Base-by-base conservation (phyloP, 2,329 filamentous ascomycete genomes). In the Xylaria sp. region DNA sequence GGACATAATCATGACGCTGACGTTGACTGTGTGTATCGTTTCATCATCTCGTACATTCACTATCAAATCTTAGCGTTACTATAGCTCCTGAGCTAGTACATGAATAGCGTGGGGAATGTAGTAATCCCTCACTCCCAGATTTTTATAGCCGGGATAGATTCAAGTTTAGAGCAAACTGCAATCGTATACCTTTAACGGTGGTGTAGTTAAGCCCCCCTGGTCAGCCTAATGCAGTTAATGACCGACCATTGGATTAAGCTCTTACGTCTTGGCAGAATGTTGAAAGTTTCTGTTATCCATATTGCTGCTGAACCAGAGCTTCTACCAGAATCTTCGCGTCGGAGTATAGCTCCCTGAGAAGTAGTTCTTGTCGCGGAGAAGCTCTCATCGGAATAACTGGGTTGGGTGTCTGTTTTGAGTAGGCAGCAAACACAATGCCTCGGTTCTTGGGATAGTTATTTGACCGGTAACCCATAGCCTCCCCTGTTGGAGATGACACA, bases 351-450 rank as follows among this genome's bases (percentile, higher is more conserved):
- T 65, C 61, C 54, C 58, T 27, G 3, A 73, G 66, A 56, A 71
- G 45, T 9, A 62, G 24, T 1, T 64, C 57, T 39, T 72, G 65
- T 42, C 70, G 61, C 30, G 64, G 56, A 27, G 66, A 72, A 39
- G 51, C 50, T 24, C 34, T 68, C 64, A 69, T 69, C 3, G 70
- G 68, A 24, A 73, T 71, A 3, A 59, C 36, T 4, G 60, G 54
- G 17, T 58, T 58, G 14, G 17, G 55, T 4, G 59, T 59, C 19
- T 66, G 70, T 62, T 72, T 73, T 4, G 61, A 64, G 47, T 72
- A 72, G 19, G 71, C 71, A 42, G 70, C 71, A 67, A 73, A 73
- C 3, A 73, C 55, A n/a, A 72, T 69, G 17, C 71, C 71, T 60
- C 70, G 59, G 14, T 73, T 66, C 45, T 62, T 72, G 19, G 56